Percentiles rank a stretch among this genome's conserved stretches.
Evolutionary conservation across 1,284 basidiomycete genomes (phyloP).

Genomic region (Tremellales sp.): DNA sequence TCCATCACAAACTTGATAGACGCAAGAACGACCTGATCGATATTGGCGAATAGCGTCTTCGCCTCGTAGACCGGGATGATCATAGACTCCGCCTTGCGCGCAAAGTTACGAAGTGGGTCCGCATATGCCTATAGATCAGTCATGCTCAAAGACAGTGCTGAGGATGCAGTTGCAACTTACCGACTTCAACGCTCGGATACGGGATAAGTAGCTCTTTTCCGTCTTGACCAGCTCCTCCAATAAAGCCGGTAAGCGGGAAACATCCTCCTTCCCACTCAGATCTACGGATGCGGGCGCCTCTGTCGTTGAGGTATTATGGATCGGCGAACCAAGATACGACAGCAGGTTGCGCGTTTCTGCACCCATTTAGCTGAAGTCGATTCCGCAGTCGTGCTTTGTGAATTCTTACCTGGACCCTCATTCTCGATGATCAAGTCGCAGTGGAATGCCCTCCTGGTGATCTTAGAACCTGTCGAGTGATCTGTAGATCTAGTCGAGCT

Average conservation of each 20-base stretch:
- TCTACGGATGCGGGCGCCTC: neutral
- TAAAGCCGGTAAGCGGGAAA: constrained; percentile 15
- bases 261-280: neutral
- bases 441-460: constrained; percentile 38
- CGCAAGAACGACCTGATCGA: constrained; percentile 80
- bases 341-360: constrained; percentile 36
- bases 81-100: constrained; percentile 73
- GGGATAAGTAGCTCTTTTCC: constrained; percentile 42
- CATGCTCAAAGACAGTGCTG: neutral
- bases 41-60: constrained; percentile 87
- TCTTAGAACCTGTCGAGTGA: constrained; percentile 22
- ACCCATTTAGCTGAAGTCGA: neutral
- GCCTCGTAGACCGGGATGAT: constrained; percentile 87
- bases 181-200: constrained; percentile 40
- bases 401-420: constrained; percentile 28
- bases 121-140: constrained; percentile 63
- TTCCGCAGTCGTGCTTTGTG: neutral
- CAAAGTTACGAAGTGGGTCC: constrained; percentile 79
- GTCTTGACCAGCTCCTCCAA: constrained; percentile 46
- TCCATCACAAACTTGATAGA: constrained; percentile 82
- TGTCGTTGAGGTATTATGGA: constrained; percentile 27
- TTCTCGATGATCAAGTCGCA: constrained; percentile 43
- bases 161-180: constrained; percentile 12
- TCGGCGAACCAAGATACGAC: constrained; percentile 32
- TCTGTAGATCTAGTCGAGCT: constrained; percentile 37